These are phyloP conservation scores for Stagonosporopsis rhizophila DNA, from an alignment of 2,329 filamentous ascomycete genomes.

Conservation along the genomic window DNA sequence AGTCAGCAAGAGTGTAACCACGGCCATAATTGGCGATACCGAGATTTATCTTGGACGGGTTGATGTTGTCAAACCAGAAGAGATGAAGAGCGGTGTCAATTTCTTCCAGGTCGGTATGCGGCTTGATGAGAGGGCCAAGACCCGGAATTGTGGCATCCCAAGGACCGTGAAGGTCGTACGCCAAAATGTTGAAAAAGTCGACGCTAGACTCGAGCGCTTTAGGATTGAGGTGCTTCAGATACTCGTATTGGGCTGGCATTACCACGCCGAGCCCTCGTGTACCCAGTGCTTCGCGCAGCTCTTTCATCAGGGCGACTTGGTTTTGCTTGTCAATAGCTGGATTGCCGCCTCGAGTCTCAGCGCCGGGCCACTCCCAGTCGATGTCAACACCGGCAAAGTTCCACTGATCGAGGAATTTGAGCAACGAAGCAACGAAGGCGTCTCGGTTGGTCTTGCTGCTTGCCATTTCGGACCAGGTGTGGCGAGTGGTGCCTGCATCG, in stretches of 20 bases:
- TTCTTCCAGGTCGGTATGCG: conserved; percentile 59
- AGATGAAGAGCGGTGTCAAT: conserved; percentile 54
- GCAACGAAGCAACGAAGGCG: conserved; percentile 49
- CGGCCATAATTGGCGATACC: conserved; percentile 59
- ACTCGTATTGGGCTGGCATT: conserved; percentile 36
- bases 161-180: conserved; percentile 56
- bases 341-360: conserved; percentile 46
- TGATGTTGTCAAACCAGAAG: conserved; percentile 56
- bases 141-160: conserved; percentile 22
- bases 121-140: conserved; percentile 44
- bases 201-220: conserved; percentile 36
- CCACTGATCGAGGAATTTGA: conserved; percentile 53
- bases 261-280: conserved; percentile 34
- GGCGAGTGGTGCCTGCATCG: conserved; percentile 43
- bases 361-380: conserved; percentile 54
- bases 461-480: conserved; percentile 47
- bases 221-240: conserved; percentile 36
- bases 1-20: conserved; percentile 35
- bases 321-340: conserved; percentile 42
- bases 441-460: conserved; percentile 34
- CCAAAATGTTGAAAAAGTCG: conserved; percentile 57
- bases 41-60: conserved; percentile 52
- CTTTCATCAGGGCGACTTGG: conserved; percentile 29
- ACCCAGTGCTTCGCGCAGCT: conserved; percentile 30
- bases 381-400: conserved; percentile 55